Conservation (phyloP, 2,329 filamentous ascomycete species). For the Elsinoe australis region DNA sequence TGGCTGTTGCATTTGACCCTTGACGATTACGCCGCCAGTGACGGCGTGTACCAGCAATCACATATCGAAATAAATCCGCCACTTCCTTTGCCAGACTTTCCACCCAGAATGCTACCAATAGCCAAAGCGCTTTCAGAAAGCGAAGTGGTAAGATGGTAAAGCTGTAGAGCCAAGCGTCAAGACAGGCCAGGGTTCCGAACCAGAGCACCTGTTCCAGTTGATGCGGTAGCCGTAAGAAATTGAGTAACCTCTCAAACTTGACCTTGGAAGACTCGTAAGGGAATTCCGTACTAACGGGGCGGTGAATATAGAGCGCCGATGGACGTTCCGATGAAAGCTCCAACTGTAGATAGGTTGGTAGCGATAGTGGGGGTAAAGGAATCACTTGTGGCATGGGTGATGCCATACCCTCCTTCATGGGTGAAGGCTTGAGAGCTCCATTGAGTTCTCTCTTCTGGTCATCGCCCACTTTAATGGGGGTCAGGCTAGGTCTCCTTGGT, state of each 20-base stretch:
- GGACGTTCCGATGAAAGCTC: conserved; percentile 55
- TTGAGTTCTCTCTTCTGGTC: conserved; percentile 19
- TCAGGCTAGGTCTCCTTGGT: conserved; percentile 22
- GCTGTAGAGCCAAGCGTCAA: conserved; percentile 94
- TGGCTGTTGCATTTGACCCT: conserved; percentile 5
- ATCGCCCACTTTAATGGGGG: conserved; percentile 32
- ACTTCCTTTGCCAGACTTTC: conserved; percentile 64
- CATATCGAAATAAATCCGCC: conserved; percentile 63
- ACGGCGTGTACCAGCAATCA: conserved; percentile 70
- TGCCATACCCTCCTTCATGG: conserved; percentile 29
- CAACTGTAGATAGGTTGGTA: conserved; percentile 58
- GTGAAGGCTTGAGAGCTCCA: conserved; percentile 27
- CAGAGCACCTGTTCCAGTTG: conserved; percentile 76
- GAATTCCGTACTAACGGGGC: conserved; percentile 48
- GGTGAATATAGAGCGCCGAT: conserved; percentile 57
- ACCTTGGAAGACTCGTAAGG: conserved; percentile 89
- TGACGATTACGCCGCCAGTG: conserved; percentile 54
- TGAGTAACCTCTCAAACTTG: conserved; percentile 84
- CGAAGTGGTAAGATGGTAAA: conserved; percentile 91
- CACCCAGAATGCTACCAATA: conserved; percentile 71
- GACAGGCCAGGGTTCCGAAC: conserved; percentile 83
- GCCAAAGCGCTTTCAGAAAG: conserved; percentile 70
- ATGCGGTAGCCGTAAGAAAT: conserved; percentile 74
- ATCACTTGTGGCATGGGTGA: conserved; percentile 47
- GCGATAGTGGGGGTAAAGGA: conserved; percentile 54